Percentiles rank a stretch among this genome's conserved stretches.
Evolutionary conservation across 2,329 filamentous ascomycete species (phyloP).

Genomic region (Aspergillus versicolor): DNA sequence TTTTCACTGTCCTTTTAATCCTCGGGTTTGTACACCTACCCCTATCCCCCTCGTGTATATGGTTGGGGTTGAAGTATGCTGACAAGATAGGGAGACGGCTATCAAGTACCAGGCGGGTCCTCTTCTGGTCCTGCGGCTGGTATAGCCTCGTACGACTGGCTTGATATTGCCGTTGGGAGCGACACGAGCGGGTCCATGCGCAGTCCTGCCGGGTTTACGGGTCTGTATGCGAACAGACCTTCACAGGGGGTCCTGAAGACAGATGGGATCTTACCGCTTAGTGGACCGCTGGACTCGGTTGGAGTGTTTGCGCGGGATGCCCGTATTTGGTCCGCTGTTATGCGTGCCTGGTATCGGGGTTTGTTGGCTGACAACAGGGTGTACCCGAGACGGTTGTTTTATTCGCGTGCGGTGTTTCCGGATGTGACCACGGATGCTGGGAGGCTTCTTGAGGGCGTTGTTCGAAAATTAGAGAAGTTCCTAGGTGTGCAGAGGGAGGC

Average conservation of each 20-base stretch:
- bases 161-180: constrained; percentile 24
- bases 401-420: constrained; percentile 1
- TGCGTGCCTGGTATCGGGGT: constrained; percentile 13
- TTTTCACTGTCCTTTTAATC: constrained; percentile 39
- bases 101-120: constrained; percentile 26
- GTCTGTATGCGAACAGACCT: constrained; percentile 48
- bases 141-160: constrained; percentile 35
- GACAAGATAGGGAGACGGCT: constrained; percentile 27
- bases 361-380: constrained; percentile 15
- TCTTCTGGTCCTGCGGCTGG: constrained; percentile 23
- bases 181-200: constrained; percentile 32
- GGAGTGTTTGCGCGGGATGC: constrained; percentile 41
- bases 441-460: neutral
- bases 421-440: neutral
- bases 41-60: no score
- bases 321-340: constrained; percentile 12
- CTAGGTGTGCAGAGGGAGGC: neutral
- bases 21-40: constrained; percentile 16
- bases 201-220: constrained; percentile 25
- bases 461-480: neutral
- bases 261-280: constrained; percentile 45
- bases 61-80: no score
- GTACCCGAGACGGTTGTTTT: constrained; percentile 23
- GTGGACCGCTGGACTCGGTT: constrained; percentile 42
- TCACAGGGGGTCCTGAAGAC: constrained; percentile 42